phyloP scores from a whole-genome alignment of 805 yeast species.

The Clavispora santaluciae region DNA sequence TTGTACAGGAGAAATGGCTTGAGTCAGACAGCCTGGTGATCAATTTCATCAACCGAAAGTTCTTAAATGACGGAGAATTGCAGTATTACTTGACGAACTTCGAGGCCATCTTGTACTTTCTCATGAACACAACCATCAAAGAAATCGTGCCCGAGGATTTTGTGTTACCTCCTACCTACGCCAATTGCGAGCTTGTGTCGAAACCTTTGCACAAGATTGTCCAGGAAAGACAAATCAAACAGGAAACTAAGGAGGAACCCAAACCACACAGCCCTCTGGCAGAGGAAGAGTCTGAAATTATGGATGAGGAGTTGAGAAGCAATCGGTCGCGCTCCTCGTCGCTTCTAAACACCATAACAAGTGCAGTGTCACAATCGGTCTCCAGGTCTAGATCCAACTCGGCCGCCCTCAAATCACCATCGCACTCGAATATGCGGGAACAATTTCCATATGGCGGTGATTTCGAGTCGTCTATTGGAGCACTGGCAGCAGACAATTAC shows the following conservation, averaged over 20 bases:
- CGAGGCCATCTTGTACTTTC: conserved; percentile 36
- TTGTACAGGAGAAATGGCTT: conserved; percentile 3
- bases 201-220: conserved; percentile 26
- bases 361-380: conserved; percentile 24
- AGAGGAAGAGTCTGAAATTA: background rate
- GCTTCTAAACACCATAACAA: conserved; percentile 31
- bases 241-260: background rate
- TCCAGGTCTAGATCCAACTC: conserved; percentile 33
- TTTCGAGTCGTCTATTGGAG: conserved; percentile 16
- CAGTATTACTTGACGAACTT: conserved; percentile 38
- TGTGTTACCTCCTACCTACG: conserved; percentile 6
- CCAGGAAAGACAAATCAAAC: conserved; percentile 19
- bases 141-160: conserved; percentile 20
- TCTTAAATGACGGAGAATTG: conserved; percentile 35
- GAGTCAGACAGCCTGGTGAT: conserved; percentile 27
- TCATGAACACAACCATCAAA: conserved; percentile 30
- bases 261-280: background rate
- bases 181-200: conserved; percentile 13
- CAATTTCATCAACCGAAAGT: conserved; percentile 21
- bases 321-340: conserved; percentile 36
- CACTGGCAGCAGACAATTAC: conserved; percentile 15
- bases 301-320: conserved; percentile 10
- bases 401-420: conserved; percentile 19
- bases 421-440: conserved; percentile 17
- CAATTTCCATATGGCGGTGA: conserved; percentile 19